These are phyloP conservation scores for Vaccinium vitisidaea DNA, from an alignment of 148 eudicot species.

Conservation along the genomic window DNA sequence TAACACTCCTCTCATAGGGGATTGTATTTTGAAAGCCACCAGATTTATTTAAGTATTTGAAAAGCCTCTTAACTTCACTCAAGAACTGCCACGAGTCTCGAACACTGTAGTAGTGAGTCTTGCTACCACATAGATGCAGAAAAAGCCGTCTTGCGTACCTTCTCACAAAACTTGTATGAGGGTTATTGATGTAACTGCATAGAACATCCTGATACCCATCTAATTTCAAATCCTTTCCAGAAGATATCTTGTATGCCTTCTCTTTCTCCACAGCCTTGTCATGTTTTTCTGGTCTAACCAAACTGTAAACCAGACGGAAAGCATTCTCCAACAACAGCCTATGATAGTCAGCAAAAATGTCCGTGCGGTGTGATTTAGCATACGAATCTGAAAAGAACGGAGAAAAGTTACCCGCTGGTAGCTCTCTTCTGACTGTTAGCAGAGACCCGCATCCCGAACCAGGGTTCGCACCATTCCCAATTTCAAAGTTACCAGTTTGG, in stretches of 20 bases:
- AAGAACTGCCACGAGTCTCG: conserved; percentile 97
- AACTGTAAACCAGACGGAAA: conserved; percentile 88
- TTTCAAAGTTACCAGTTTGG: conserved; percentile 53
- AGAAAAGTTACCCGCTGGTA: conserved; percentile 97
- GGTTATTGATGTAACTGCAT: conserved; percentile 95
- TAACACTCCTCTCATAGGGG: conserved; percentile 95
- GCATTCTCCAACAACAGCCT: conserved; percentile 86
- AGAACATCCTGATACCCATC: conserved; percentile 99
- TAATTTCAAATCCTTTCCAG: conserved; percentile 84
- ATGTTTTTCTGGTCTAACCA: conserved; percentile 96
- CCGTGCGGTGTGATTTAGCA: conserved; percentile 84
- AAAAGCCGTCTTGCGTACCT: conserved; percentile 95
- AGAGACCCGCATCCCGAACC: conserved; percentile 94
- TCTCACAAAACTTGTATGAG: conserved; percentile 79
- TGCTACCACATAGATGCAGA: conserved; percentile 97
- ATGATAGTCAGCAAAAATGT: conserved; percentile 93
- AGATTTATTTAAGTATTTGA: conserved; percentile 75
- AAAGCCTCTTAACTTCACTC: conserved; percentile 85
- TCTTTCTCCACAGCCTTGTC: conserved; percentile 90
- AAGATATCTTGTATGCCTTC: conserved; percentile 58
- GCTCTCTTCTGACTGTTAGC: conserved; percentile 86
- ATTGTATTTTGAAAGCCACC: conserved; percentile 81
- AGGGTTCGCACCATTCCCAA: conserved; percentile 55
- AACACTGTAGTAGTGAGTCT: conserved; percentile 95
- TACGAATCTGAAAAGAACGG: conserved; percentile 98